A percentile compares a stretch with the other conserved stretches of the same genome.
Evolutionary conservation across 31 red algal genomes (phyloP).

Genomic region (Asparagopsis taxiformis): DNA sequence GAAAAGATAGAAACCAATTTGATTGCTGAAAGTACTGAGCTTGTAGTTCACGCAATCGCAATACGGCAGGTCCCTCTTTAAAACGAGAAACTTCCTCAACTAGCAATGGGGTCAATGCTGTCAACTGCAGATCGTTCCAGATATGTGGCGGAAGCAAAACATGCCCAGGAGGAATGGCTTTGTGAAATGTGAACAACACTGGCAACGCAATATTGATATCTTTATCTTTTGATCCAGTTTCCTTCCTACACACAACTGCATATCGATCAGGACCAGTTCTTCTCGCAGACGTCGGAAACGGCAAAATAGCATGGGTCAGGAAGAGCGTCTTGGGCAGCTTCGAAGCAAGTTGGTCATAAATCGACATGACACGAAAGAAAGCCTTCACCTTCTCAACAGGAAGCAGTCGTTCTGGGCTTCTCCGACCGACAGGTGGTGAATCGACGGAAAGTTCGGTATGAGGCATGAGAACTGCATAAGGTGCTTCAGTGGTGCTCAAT

Average conservation of each 20-base stretch:
- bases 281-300: background rate
- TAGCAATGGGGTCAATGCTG: conserved; percentile 26
- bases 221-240: background rate
- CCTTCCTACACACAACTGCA: conserved; percentile 5
- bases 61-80: background rate
- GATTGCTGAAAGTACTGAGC: background rate
- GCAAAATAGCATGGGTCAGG: conserved; percentile 37
- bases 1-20: background rate
- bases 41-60: background rate
- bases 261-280: background rate
- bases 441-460: conserved; percentile 24
- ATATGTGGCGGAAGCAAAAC: conserved; percentile 23
- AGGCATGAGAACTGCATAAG: conserved; percentile 30
- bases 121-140: conserved; percentile 10
- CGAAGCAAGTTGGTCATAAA: background rate
- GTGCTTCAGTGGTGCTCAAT: background rate
- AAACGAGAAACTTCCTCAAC: conserved; percentile 26
- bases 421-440: conserved; percentile 11
- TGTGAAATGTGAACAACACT: conserved; percentile 18
- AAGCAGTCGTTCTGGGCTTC: background rate
- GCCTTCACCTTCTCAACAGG: background rate
- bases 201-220: conserved; percentile 19
- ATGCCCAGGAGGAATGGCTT: conserved; percentile 23
- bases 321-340: background rate
- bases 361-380: background rate